phyloP scores from a whole-genome alignment of 2,329 filamentous ascomycete species.

The Fusarium pseudonygamai region DNA sequence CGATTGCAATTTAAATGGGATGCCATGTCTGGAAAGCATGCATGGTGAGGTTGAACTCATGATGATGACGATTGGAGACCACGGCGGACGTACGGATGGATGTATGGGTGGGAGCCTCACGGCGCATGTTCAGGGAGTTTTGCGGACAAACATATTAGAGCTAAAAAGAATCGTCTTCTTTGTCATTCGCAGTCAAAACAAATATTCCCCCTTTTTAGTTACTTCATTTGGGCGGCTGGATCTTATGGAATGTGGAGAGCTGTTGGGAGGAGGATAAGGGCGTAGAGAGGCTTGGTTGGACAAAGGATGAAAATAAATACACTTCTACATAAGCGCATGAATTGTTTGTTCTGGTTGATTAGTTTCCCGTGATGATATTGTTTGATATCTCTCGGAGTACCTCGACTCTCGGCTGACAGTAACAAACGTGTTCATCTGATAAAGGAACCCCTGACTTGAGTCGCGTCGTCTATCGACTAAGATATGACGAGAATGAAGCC shows the following conservation, averaged over 20 bases:
- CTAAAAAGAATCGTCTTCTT: constrained; percentile 43
- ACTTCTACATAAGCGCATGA: constrained; percentile 3
- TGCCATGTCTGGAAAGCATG: constrained; percentile 2
- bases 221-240: constrained; percentile 27
- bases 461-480: neutral
- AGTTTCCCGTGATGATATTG: neutral
- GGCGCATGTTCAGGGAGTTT: constrained; percentile 46
- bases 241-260: constrained; percentile 15
- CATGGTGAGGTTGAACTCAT: constrained; percentile 19
- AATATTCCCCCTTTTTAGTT: constrained; percentile 38
- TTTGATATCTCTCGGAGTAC: neutral
- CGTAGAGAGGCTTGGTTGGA: constrained; percentile 17
- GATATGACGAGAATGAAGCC: neutral
- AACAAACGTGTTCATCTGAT: neutral
- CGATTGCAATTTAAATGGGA: constrained; percentile 1
- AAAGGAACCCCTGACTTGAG: neutral
- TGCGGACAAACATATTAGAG: constrained; percentile 43
- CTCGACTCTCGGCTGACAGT: neutral
- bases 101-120: constrained; percentile 35
- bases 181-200: constrained; percentile 38
- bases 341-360: neutral
- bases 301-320: constrained; percentile 26
- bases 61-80: constrained; percentile 22
- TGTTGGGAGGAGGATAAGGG: constrained; percentile 4
- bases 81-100: constrained; percentile 14